Base-by-base conservation (phyloP, 176 grass and related monocot species). In the Eleusine indica region DNA sequence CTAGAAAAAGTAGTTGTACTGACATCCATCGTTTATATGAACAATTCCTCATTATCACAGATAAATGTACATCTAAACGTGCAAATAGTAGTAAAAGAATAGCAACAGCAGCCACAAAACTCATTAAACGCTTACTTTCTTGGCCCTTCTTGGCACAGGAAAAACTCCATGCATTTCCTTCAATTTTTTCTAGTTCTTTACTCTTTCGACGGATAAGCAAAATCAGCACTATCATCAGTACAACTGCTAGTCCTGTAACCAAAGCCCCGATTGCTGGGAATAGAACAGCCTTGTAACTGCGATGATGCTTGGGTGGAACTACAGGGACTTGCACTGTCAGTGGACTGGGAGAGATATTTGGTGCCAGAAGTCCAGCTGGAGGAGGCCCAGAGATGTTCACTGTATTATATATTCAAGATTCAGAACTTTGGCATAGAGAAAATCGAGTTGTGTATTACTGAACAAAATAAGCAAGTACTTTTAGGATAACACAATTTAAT, bases 131-230 rank as follows among this genome's bases (percentile, higher is more conserved):
- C 75, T 80, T 87, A 98, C 92, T 91, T 90, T 91, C 74, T 87
- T 93, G 72, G 74, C 87, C 82, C 73, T 93, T 93, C 54, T 86
- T 90, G 16, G 68, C 71, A 89, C 83, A 87, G 51, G 90, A 90
- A 66, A 79, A 82, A 87, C 51, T 86, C 77, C 71, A 79, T 3
- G 48, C 46, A 72, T 76, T 87, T 73, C 83, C 73, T 60, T 88
- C 89, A 77, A 86, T 87, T 19, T 82, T 95, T 73, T 91, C 76
- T 68, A 98, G 81, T 87, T 95, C 88, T 88, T 80, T 93, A 82
- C 57, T 90, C 87, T 98, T 98, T 84, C 71, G 91, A 79, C 82
- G 84, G 66, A 98, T 98, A 11, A 95, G 91, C 71, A 98, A 72
- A 82, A 95, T 84, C 78, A 98, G 44, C 71, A 95, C 85, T 68